Percentiles rank a stretch among this genome's conserved stretches.
Conservation (phyloP, 1,284 basidiomycete genomes). For the Pterula multifida region DNA sequence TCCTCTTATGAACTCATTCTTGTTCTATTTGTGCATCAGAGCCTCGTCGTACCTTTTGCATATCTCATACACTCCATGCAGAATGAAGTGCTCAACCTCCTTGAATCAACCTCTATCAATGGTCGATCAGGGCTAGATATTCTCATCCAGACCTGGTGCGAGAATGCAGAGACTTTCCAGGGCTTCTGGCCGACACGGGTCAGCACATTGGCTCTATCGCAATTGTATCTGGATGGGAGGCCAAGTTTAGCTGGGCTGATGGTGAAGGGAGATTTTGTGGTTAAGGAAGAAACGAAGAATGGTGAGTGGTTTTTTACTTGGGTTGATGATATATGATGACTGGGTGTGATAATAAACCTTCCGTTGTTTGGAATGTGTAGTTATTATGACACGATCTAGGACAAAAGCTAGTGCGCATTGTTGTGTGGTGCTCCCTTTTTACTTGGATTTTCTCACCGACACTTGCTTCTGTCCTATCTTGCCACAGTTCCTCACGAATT, state of each 20-base stretch:
- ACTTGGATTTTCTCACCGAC: constrained; percentile 4
- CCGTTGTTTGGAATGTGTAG: constrained; percentile 26
- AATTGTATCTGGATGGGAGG: constrained; percentile 61
- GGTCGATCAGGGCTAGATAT: constrained; percentile 64
- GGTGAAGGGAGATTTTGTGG: constrained; percentile 90
- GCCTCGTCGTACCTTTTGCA: constrained; percentile 84
- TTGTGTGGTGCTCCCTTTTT: constrained; percentile 7
- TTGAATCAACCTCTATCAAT: constrained; percentile 52
- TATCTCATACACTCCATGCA: constrained; percentile 83
- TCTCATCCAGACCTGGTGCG: constrained; percentile 83
- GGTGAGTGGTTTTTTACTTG: constrained; percentile 37
- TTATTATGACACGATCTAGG: constrained; percentile 91
- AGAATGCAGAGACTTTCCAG: constrained; percentile 88
- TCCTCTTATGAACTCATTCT: neutral
- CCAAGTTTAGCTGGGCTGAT: constrained; percentile 51
- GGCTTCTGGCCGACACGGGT: constrained; percentile 88
- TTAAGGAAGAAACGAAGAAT: constrained; percentile 68
- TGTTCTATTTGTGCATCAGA: no score
- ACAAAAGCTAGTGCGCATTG: constrained; percentile 67
- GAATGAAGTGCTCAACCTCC: constrained; percentile 62
- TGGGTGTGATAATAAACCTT: neutral
- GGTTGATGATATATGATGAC: neutral
- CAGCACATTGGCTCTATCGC: constrained; percentile 72
- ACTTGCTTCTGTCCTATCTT: constrained; percentile 10
- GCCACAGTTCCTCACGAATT: constrained; percentile 80